These are phyloP conservation scores for Nectriaceae sp. DNA, from an alignment of 2,329 filamentous ascomycete species.

Conservation along the genomic window DNA sequence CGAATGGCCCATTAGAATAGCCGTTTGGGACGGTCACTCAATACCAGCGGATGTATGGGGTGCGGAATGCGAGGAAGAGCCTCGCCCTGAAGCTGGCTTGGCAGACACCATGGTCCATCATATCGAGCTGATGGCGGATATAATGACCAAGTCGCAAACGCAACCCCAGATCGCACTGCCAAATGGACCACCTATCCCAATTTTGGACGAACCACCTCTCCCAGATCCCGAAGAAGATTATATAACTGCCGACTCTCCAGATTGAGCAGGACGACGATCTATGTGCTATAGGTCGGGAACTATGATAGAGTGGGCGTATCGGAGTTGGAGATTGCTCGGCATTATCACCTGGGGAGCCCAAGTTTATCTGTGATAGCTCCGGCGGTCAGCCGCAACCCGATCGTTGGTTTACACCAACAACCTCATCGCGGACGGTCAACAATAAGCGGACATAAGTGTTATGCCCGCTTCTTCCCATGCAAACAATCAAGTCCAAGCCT, in stretches of 20 bases:
- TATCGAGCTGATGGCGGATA: slow-evolving; percentile 42
- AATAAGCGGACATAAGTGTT: no score
- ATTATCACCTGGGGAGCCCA: no score
- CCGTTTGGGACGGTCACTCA: slow-evolving; percentile 53
- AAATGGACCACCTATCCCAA: slow-evolving; percentile 25
- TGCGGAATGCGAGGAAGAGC: slow-evolving; percentile 48
- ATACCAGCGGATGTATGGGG: slow-evolving; percentile 62
- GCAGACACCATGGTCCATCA: slow-evolving; percentile 41
- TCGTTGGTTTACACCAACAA: no score
- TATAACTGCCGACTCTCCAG: slow-evolving; percentile 35
- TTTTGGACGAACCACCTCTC: slow-evolving; percentile 34
- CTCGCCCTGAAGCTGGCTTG: slow-evolving; percentile 36
- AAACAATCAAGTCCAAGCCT: no score
- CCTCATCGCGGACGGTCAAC: no score
- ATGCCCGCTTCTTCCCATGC: no score
- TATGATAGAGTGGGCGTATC: background rate
- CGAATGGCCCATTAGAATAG: slow-evolving; percentile 62
- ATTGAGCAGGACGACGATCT: slow-evolving; percentile 26
- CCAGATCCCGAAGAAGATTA: no score
- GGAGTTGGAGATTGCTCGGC: no score
- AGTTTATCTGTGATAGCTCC: no score
- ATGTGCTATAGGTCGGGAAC: background rate
- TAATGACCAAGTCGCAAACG: slow-evolving; percentile 34
- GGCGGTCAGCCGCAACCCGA: no score
- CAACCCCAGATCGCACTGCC: slow-evolving; percentile 23